Conservation (phyloP, 352 stramenopile genomes). For the Elongisporangium prolatum region DNA sequence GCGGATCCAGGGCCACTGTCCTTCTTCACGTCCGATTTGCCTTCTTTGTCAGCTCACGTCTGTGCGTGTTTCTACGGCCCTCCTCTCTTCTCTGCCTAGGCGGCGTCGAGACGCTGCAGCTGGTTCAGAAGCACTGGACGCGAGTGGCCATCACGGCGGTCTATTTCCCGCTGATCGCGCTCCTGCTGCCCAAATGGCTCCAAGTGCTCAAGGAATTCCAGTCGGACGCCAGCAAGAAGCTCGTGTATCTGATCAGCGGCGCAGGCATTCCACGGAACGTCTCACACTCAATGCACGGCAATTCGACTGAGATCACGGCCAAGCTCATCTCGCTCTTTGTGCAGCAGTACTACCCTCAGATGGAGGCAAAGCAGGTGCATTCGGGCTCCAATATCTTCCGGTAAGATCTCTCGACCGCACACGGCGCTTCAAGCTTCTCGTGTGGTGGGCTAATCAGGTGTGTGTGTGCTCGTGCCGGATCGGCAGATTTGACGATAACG, state of each 20-base stretch:
- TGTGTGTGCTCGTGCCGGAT: constrained; percentile 22
- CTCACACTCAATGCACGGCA: constrained; percentile 87
- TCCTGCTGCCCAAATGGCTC: constrained; percentile 93
- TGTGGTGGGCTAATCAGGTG: neutral
- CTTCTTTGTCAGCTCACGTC: neutral
- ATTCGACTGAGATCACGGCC: constrained; percentile 94
- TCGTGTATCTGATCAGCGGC: constrained; percentile 96
- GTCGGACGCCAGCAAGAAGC: constrained; percentile 77
- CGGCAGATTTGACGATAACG: constrained; percentile 93
- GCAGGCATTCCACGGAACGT: constrained; percentile 94
- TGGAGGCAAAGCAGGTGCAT: constrained; percentile 94
- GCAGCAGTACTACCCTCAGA: constrained; percentile 86
- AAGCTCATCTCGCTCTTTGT: constrained; percentile 93
- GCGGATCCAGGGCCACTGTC: neutral
- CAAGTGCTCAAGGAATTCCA: constrained; percentile 76
- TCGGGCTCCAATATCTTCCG: constrained; percentile 96
- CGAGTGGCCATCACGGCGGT: constrained; percentile 73
- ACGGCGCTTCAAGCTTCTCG: neutral
- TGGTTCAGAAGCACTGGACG: constrained; percentile 64
- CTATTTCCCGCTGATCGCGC: constrained; percentile 95
- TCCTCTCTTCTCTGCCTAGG: constrained; percentile 13
- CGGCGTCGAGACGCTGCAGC: constrained; percentile 45
- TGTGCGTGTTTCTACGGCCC: neutral
- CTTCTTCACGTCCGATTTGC: neutral
- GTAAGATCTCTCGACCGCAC: constrained; percentile 3